A percentile compares a stretch with the other conserved stretches of the same genome.
Conservation (phyloP, 2,329 filamentous ascomycete genomes). For the Phialemonium atrogriseum region DNA sequence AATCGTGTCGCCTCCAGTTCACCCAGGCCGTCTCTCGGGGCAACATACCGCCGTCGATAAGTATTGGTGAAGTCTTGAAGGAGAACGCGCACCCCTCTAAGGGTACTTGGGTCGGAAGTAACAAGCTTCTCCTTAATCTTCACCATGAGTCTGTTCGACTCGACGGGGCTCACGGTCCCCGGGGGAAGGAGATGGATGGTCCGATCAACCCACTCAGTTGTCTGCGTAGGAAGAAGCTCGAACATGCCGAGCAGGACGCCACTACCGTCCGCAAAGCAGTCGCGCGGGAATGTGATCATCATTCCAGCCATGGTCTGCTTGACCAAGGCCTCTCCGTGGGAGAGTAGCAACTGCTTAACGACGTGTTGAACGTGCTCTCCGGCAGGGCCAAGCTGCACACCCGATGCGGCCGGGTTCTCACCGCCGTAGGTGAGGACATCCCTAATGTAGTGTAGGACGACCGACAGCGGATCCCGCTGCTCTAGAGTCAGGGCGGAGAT, state of each 20-base stretch:
- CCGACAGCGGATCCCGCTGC: conserved; percentile 84
- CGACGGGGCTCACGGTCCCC: conserved; percentile 70
- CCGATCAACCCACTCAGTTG: conserved; percentile 71
- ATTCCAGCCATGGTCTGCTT: conserved; percentile 91
- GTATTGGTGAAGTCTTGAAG: conserved; percentile 96
- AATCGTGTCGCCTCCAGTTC: conserved; percentile 81
- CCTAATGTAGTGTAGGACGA: conserved; percentile 85
- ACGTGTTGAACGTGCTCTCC: conserved; percentile 62
- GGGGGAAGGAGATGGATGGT: conserved; percentile 78
- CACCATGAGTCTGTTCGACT: conserved; percentile 71
- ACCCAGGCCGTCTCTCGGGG: conserved; percentile 85
- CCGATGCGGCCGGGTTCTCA: conserved; percentile 59
- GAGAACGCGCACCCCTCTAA: conserved; percentile 72
- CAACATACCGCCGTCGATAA: conserved; percentile 88
- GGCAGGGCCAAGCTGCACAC: conserved; percentile 46
- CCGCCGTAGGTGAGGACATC: conserved; percentile 86
- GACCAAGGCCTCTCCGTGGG: conserved; percentile 68
- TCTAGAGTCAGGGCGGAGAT: conserved; percentile 81
- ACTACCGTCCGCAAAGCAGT: conserved; percentile 91
- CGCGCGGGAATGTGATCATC: conserved; percentile 97
- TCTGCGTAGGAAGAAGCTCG: conserved; percentile 73
- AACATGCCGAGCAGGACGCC: conserved; percentile 87
- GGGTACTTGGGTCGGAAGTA: conserved; percentile 48
- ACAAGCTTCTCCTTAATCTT: conserved; percentile 74
- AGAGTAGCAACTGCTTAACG: conserved; percentile 62